Base-by-base conservation (phyloP, 371 early-diverging fungal genomes). In the Parasitella parasitica region DNA sequence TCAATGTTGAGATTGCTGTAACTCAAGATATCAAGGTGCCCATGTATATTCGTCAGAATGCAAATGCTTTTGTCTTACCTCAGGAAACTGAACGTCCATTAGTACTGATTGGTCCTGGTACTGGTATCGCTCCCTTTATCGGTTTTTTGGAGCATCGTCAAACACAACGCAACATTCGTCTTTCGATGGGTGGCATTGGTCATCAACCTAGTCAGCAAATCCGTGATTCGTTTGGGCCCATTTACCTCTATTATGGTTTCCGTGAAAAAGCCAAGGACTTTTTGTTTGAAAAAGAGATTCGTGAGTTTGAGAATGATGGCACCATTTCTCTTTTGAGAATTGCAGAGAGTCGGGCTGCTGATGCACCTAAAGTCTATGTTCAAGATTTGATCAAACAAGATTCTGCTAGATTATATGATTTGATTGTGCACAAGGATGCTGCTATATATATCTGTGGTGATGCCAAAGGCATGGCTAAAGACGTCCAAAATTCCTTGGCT, bases 41-140 rank as follows among this genome's bases (percentile, higher is more conserved):
- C 24, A 67, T 92, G 13, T 91, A 85, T 68, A 77, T 86, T 35
- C 78, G 84, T 24, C 81, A 76, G 4, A 85, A 79, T 24, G 58
- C 71, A 30, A 78, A 71, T 50, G 74, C 71, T 6, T 89, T 95
- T 76, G 75, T 70, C 11, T 74, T 91, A 39, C 92, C 92, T 32
- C 39, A 54, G 16, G 75, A 81, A 26, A 67, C 75, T 15, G 57
- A 68, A 3, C 77, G 73, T 15, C 91, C 91, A 0, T 69, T 94
- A 20, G 57, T 96, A 2, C 70, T 96, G 73, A 82, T 97, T 24
- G 89, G 93, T 1, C 90, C 94, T 4, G 97, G 96, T 54, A 95
- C 97, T 5, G 97, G 97, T 27, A 82, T 97, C 50, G 91, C 96
- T 6, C 96, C 97, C 11, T 92, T 95, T 52, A 73, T 93, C 34